Evolutionary conservation across 495 filamentous ascomycete genomes (phyloP).

Genomic region (Sordaria brevicollis): DNA sequence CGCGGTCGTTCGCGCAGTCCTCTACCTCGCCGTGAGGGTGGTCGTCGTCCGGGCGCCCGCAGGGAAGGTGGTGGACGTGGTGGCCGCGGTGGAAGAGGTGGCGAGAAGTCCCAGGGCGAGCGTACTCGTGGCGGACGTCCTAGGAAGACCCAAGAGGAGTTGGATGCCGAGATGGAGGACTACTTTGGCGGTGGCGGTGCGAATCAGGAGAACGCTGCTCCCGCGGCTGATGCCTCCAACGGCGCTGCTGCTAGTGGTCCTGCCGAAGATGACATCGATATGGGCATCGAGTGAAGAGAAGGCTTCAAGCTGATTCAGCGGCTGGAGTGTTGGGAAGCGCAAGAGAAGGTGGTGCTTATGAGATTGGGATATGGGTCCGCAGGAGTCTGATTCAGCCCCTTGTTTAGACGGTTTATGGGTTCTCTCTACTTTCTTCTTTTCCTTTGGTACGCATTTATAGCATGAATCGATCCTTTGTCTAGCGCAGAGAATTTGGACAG

Average conservation of each 20-base stretch:
- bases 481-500: not conserved
- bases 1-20: constrained; percentile 5
- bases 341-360: not conserved
- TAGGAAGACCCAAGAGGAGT: constrained; percentile 82
- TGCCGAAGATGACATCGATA: constrained; percentile 10
- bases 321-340: not conserved
- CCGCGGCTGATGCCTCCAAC: constrained; percentile 4
- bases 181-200: constrained; percentile 57
- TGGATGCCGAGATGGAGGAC: constrained; percentile 93
- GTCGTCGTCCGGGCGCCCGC: constrained; percentile 43
- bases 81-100: constrained; percentile 32
- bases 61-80: constrained; percentile 31
- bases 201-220: constrained; percentile 10
- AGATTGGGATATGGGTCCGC: constrained; percentile 3
- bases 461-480: not conserved
- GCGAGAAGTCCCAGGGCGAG: constrained; percentile 23
- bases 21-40: constrained; percentile 16
- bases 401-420: not conserved
- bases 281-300: constrained; percentile 6
- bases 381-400: not conserved
- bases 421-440: not conserved
- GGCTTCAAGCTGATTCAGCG: not conserved
- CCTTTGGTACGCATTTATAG: not conserved
- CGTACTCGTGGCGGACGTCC: constrained; percentile 45
- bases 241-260: not conserved